phyloP scores from a whole-genome alignment of 2,329 filamentous ascomycete species.

The Fusarium sp. region DNA sequence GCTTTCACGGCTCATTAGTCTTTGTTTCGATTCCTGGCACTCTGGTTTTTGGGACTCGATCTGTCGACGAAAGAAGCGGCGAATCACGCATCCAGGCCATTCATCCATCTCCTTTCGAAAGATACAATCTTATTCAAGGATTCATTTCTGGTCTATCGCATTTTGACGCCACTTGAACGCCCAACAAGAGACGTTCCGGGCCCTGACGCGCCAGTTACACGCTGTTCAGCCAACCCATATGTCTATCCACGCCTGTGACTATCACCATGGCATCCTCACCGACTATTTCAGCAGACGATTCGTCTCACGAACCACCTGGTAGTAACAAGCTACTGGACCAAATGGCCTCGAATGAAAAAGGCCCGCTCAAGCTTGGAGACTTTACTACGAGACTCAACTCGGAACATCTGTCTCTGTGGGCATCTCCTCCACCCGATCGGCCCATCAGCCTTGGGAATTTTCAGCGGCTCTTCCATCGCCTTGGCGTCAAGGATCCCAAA shows the following conservation, averaged over 20 bases:
- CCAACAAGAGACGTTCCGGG: constrained; percentile 8
- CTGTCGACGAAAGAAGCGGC: constrained; percentile 5
- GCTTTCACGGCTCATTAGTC: neutral
- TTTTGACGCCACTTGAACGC: neutral
- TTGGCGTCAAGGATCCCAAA: constrained; percentile 7
- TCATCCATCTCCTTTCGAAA: neutral
- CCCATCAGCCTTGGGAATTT: constrained; percentile 31
- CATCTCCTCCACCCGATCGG: constrained; percentile 5
- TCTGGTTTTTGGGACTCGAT: neutral
- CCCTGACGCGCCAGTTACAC: neutral
- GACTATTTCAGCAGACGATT: constrained; percentile 20
- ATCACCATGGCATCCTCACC: constrained; percentile 29
- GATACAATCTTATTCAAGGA: neutral
- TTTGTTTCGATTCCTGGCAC: neutral
- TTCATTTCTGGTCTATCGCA: neutral
- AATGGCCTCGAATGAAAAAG: neutral
- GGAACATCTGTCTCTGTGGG: constrained; percentile 15
- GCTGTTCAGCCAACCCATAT: constrained; percentile 10
- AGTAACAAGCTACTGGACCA: neutral
- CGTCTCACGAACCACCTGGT: constrained; percentile 31
- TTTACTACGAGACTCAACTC: constrained; percentile 22
- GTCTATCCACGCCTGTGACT: constrained; percentile 10
- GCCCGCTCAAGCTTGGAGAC: constrained; percentile 30
- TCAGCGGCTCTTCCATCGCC: constrained; percentile 27
- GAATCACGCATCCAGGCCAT: constrained; percentile 8